A percentile compares a stretch with the other conserved stretches of the same genome.
These are phyloP conservation scores for Claviceps sorghi DNA, from an alignment of 2,329 filamentous ascomycete species.

Conservation along the genomic window DNA sequence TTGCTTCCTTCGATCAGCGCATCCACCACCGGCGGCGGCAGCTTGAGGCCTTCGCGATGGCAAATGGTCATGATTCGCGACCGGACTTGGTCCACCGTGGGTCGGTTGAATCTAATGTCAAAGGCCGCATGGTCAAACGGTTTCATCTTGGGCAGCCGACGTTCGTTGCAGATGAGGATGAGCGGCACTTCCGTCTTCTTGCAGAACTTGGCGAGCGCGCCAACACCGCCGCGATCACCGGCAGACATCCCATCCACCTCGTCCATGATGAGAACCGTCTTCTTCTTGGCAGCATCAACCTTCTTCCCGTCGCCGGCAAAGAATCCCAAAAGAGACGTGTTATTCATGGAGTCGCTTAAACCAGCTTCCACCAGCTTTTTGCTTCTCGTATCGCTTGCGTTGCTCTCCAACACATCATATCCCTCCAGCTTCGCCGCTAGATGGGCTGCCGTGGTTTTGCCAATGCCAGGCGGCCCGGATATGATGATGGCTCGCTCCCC, in stretches of 20 bases:
- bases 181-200: slow-evolving; percentile 90
- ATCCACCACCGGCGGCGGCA: slow-evolving; percentile 72
- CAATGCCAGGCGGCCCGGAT: slow-evolving; percentile 88
- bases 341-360: slow-evolving; percentile 81
- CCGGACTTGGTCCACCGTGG: slow-evolving; percentile 80
- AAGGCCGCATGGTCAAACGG: slow-evolving; percentile 80
- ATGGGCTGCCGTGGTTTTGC: slow-evolving; percentile 94
- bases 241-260: slow-evolving; percentile 98
- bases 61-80: slow-evolving; percentile 92
- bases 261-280: slow-evolving; percentile 94
- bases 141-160: slow-evolving; percentile 89
- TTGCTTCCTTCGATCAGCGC: slow-evolving; percentile 90
- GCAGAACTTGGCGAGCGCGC: slow-evolving; percentile 83
- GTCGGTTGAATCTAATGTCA: slow-evolving; percentile 76
- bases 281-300: slow-evolving; percentile 71
- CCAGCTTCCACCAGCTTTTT: slow-evolving; percentile 89
- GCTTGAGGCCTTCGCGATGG: slow-evolving; percentile 76
- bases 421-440: slow-evolving; percentile 84
- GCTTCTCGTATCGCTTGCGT: slow-evolving; percentile 88
- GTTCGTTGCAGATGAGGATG: slow-evolving; percentile 96
- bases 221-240: slow-evolving; percentile 88
- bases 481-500: slow-evolving; percentile 82
- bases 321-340: slow-evolving; percentile 80
- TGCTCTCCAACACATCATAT: slow-evolving; percentile 86
- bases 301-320: slow-evolving; percentile 74